phyloP scores from a whole-genome alignment of 345 rosid species.

The Pistacia atlantica region DNA sequence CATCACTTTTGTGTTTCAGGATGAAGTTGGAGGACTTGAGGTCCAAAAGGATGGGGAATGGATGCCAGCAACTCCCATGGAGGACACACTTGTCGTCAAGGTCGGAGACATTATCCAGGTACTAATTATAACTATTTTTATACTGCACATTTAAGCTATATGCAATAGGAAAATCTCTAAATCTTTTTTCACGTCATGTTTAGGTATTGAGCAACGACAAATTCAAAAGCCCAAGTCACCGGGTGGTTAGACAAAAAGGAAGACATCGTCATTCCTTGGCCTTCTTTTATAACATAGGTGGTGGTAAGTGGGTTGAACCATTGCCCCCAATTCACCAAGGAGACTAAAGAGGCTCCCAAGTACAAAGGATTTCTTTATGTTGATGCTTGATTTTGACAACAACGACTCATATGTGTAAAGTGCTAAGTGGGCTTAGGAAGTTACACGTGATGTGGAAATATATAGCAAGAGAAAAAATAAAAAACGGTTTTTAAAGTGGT shows the following conservation, averaged over 20 bases:
- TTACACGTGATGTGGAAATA: too few species aligned
- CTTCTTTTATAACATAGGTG: neutral
- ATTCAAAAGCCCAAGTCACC: neutral
- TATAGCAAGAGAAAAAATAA: too few species aligned
- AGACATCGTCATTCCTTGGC: neutral
- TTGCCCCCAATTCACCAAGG: neutral
- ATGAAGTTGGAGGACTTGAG: slow-evolving; percentile 1
- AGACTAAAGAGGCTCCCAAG: neutral
- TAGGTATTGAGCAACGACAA: neutral
- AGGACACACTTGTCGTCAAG: neutral
- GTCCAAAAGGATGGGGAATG: neutral
- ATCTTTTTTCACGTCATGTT: neutral
- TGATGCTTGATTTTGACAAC: too few species aligned
- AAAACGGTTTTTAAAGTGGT: too few species aligned
- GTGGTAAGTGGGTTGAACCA: neutral
- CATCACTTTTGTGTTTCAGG: neutral
- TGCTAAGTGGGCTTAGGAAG: too few species aligned
- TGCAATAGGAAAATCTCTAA: too few species aligned
- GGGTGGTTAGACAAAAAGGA: neutral
- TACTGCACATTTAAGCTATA: too few species aligned
- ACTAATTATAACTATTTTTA: neutral
- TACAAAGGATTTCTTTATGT: neutral
- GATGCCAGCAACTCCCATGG: neutral
- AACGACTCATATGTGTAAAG: too few species aligned
- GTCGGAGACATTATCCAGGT: neutral